phyloP scores from a whole-genome alignment of 177 flowering plant species.

The Vitis hybrid region DNA sequence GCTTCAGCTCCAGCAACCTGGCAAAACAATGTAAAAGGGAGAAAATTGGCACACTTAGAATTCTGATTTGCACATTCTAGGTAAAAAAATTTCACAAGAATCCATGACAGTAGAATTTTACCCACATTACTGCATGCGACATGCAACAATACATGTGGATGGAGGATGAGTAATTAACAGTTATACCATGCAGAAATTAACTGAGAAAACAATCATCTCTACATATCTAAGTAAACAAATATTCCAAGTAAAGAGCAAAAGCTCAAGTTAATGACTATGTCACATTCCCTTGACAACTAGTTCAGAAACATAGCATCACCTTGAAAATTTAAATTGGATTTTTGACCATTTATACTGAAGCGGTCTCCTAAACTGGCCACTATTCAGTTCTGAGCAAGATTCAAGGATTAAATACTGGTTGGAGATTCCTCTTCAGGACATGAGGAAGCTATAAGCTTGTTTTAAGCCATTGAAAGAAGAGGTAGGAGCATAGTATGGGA shows the following conservation, averaged over 20 bases:
- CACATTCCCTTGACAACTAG: background rate
- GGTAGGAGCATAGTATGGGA: no score
- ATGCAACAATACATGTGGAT: background rate
- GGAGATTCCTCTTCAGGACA: no score
- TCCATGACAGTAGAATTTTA: background rate
- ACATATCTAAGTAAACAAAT: background rate
- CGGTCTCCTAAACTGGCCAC: background rate
- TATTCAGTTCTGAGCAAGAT: background rate
- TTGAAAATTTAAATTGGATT: background rate
- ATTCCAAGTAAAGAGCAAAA: no score
- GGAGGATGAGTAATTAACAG: background rate
- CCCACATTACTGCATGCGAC: background rate
- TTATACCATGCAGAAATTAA: background rate
- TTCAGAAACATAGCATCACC: background rate
- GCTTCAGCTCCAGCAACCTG: constrained; percentile 92
- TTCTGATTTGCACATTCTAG: background rate
- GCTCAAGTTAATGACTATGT: background rate
- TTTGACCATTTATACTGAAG: background rate
- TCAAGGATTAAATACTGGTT: no score
- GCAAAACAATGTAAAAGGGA: constrained; percentile 3
- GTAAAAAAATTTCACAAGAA: constrained; percentile 1
- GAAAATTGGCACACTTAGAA: background rate
- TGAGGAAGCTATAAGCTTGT: no score
- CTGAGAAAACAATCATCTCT: background rate
- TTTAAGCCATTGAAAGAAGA: no score